A percentile compares a stretch with the other conserved stretches of the same genome.
phyloP scores from a whole-genome alignment of 176 grass and related monocot species.

The Miscanthus lutarioriparius region DNA sequence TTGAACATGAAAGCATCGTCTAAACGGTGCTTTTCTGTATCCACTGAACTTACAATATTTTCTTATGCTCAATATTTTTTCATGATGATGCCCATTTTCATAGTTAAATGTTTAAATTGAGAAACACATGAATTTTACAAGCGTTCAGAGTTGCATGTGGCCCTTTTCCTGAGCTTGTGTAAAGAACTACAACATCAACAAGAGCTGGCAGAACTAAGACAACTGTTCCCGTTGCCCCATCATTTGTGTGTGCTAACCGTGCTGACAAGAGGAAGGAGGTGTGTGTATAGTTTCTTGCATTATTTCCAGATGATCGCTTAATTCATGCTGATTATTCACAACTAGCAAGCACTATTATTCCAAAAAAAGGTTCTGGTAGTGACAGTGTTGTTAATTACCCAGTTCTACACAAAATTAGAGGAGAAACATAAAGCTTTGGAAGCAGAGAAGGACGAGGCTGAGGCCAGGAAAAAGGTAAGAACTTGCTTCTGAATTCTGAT shows the following conservation, averaged over 20 bases:
- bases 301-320: conserved; percentile 17
- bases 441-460: conserved; percentile 59
- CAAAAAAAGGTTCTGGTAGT: neutral
- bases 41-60: conserved; percentile 14
- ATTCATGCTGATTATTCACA: neutral
- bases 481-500: conserved; percentile 12
- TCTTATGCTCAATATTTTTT: conserved; percentile 13
- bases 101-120: conserved; percentile 25
- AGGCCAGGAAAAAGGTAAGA: conserved; percentile 66
- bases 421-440: conserved; percentile 81
- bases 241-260: conserved; percentile 62
- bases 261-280: conserved; percentile 84
- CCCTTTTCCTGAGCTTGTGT: conserved; percentile 59
- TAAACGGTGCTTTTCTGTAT: neutral
- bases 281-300: conserved; percentile 1
- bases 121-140: conserved; percentile 20
- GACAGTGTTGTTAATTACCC: conserved; percentile 32
- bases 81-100: neutral
- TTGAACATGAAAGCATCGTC: neutral
- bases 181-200: conserved; percentile 52
- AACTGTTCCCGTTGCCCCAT: conserved; percentile 55
- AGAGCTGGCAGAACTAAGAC: conserved; percentile 57
- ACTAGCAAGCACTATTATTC: neutral
- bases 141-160: neutral
- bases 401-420: conserved; percentile 89